phyloP scores from a whole-genome alignment of 257 asterid species.

The Solanum lycopersicoides region DNA sequence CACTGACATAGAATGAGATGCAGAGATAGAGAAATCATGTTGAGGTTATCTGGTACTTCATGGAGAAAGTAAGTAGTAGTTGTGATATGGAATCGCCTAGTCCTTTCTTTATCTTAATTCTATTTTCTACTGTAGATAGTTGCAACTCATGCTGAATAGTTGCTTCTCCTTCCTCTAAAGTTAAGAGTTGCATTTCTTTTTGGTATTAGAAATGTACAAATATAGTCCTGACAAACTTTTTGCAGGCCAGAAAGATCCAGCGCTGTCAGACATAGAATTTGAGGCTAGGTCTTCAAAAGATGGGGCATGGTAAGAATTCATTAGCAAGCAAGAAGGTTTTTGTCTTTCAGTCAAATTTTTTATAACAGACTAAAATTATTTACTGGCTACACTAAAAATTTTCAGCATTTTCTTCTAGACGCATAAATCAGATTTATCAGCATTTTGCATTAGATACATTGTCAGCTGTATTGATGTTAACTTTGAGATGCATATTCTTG shows the following conservation, averaged over 20 bases:
- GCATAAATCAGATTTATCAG: background rate
- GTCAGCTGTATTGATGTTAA: background rate
- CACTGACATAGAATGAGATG: background rate
- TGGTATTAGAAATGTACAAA: background rate
- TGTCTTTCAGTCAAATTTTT: background rate
- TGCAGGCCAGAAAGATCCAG: conserved; percentile 41
- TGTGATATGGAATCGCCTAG: background rate
- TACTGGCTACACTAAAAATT: background rate
- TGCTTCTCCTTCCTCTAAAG: background rate
- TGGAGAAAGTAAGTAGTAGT: background rate
- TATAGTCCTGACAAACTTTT: background rate
- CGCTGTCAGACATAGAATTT: conserved; percentile 47
- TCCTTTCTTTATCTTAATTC: background rate
- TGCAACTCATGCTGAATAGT: background rate
- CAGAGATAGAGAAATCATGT: background rate
- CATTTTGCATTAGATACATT: background rate
- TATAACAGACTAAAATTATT: background rate
- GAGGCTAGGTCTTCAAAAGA: conserved; percentile 81
- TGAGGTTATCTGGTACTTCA: background rate
- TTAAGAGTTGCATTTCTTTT: background rate
- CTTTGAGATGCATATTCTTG: background rate
- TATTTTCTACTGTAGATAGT: background rate
- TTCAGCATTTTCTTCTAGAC: background rate
- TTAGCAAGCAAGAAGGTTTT: background rate
- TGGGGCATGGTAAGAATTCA: conserved; percentile 70